phyloP scores from a whole-genome alignment of 2,329 filamentous ascomycete genomes.

The Pseudogymnoascus sp. region DNA sequence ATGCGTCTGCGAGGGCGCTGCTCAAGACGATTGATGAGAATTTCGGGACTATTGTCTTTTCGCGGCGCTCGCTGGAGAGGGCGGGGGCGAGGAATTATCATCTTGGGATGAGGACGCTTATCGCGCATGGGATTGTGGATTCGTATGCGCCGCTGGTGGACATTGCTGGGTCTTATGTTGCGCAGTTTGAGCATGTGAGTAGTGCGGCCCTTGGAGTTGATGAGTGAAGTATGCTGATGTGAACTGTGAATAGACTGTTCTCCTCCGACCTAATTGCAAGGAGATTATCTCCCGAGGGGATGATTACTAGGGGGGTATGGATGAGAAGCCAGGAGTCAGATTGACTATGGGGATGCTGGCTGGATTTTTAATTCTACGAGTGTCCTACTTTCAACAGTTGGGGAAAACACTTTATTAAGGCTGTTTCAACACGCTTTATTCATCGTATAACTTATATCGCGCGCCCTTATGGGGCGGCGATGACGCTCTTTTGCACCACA shows the following conservation, averaged over 20 bases:
- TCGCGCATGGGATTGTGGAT: slow-evolving; percentile 50
- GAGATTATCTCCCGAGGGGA: slow-evolving; percentile 46
- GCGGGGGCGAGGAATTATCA: slow-evolving; percentile 53
- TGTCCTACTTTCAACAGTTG: not conserved
- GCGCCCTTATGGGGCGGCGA: not conserved
- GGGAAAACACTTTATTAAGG: not conserved
- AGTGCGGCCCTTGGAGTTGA: not conserved
- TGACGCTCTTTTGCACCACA: not conserved
- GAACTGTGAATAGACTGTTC: slow-evolving; percentile 35
- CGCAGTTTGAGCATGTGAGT: slow-evolving; percentile 53
- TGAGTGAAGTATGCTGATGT: not conserved
- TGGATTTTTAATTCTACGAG: not conserved
- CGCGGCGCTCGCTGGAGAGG: slow-evolving; percentile 54
- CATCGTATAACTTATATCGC: not conserved
- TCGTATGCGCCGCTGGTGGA: slow-evolving; percentile 50
- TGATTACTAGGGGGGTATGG: slow-evolving; percentile 36
- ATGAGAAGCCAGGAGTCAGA: not conserved
- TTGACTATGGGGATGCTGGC: not conserved
- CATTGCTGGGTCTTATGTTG: slow-evolving; percentile 52
- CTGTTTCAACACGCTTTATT: not conserved
- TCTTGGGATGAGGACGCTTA: slow-evolving; percentile 50
- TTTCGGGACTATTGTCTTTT: slow-evolving; percentile 56
- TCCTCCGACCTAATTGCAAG: slow-evolving; percentile 39
- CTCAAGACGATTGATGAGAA: slow-evolving; percentile 53
- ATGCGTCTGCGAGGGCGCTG: slow-evolving; percentile 48